These are phyloP conservation scores for Triangularia setosa DNA, from an alignment of 2,329 filamentous ascomycete species.

Conservation along the genomic window DNA sequence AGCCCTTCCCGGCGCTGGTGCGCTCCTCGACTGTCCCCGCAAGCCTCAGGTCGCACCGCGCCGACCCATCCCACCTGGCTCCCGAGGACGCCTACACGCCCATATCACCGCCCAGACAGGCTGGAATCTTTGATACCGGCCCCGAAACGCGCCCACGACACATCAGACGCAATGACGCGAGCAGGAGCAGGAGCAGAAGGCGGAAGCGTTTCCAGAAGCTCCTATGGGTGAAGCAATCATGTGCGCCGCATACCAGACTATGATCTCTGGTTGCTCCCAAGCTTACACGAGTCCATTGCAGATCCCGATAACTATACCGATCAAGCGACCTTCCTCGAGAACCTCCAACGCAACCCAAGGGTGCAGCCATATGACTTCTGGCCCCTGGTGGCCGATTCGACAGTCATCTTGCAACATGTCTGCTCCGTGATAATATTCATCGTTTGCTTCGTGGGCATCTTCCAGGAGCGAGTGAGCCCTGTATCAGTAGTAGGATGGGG, in stretches of 20 bases:
- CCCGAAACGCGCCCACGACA: slow-evolving; percentile 37
- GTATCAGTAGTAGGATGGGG: slow-evolving; percentile 85
- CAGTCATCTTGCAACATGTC: slow-evolving; percentile 94
- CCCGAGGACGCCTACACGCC: slow-evolving; percentile 79
- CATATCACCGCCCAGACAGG: slow-evolving; percentile 55
- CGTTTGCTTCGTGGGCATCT: slow-evolving; percentile 89
- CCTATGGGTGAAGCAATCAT: slow-evolving; percentile 95
- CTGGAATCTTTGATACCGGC: slow-evolving; percentile 36
- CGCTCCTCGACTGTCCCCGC: slow-evolving; percentile 41
- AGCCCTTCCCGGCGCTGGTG: slow-evolving; percentile 31
- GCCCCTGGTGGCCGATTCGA: slow-evolving; percentile 91
- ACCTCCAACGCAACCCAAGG: slow-evolving; percentile 89
- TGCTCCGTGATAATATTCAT: slow-evolving; percentile 93
- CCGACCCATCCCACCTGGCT: slow-evolving; percentile 66
- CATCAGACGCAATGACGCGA: slow-evolving; percentile 49
- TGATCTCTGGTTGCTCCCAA: background rate
- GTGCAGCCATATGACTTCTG: slow-evolving; percentile 97
- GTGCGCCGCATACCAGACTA: slow-evolving; percentile 44
- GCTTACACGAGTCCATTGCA: slow-evolving; percentile 32
- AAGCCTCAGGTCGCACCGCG: slow-evolving; percentile 35
- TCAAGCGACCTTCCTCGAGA: slow-evolving; percentile 91
- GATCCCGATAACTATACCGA: slow-evolving; percentile 99
- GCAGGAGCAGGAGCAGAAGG: slow-evolving; percentile 59
- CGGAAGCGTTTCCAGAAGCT: slow-evolving; percentile 89
- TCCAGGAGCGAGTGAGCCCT: slow-evolving; percentile 80